Conservation (phyloP, 208 protist species). For the Crithidia fasciculata region DNA sequence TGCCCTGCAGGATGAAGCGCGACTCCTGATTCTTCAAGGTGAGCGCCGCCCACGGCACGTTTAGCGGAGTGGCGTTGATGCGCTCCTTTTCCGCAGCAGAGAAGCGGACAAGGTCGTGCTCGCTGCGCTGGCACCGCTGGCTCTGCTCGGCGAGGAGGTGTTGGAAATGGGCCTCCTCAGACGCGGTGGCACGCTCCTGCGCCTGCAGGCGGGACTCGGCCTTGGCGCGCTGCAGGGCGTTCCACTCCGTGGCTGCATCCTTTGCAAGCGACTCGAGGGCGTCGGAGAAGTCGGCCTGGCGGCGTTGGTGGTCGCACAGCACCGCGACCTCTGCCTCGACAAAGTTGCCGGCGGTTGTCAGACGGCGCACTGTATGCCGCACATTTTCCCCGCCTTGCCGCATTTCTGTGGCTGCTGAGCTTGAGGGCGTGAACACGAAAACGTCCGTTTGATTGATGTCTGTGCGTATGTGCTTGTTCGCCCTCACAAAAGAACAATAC, state of each 20-base stretch:
- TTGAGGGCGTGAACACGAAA: no score
- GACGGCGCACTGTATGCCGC: conserved; percentile 23
- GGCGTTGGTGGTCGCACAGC: conserved; percentile 15
- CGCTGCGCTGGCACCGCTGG: conserved; percentile 39
- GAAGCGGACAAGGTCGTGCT: conserved; percentile 54
- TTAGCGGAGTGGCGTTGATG: conserved; percentile 42
- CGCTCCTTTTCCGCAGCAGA: conserved; percentile 28
- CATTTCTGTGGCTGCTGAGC: conserved; percentile 1
- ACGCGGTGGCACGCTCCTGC: conserved; percentile 11
- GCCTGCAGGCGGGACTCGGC: conserved; percentile 19
- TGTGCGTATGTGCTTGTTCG: not conserved
- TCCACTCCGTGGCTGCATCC: conserved; percentile 63
- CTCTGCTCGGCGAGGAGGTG: conserved; percentile 36
- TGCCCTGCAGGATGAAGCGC: conserved; percentile 34
- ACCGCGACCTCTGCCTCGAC: conserved; percentile 29
- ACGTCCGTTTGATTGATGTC: not conserved
- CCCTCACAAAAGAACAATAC: no score
- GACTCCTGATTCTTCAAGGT: conserved; percentile 41
- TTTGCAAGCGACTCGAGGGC: conserved; percentile 40
- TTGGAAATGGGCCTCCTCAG: conserved; percentile 26
- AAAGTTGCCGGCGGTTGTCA: conserved; percentile 43
- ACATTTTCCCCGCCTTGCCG: not conserved
- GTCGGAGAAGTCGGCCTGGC: conserved; percentile 10
- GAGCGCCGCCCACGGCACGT: conserved; percentile 30
- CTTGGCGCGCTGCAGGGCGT: conserved; percentile 53